A percentile compares a stretch with the other conserved stretches of the same genome.
Conservation (phyloP, 108 stramenopile genomes). For the Skeletonema menzelii region DNA sequence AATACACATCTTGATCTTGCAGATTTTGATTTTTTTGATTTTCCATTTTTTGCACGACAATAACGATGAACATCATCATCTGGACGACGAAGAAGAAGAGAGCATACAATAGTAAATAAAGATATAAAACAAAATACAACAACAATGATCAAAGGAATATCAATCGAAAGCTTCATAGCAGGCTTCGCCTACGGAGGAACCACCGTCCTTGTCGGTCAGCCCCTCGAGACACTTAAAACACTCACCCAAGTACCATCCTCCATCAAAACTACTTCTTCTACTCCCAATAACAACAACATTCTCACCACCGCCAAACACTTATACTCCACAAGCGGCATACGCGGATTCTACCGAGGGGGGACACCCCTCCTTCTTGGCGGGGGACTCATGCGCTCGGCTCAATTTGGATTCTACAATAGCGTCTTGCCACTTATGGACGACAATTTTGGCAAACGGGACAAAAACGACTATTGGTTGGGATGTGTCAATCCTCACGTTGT, state of each 20-base stretch:
- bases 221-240: slow-evolving; percentile 84
- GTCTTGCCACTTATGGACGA: slow-evolving; percentile 52
- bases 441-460: slow-evolving; percentile 16
- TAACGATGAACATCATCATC: no score
- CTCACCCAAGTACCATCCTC: slow-evolving; percentile 49
- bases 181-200: slow-evolving; percentile 84
- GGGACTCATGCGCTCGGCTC: slow-evolving; percentile 76
- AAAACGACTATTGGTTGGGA: slow-evolving; percentile 36
- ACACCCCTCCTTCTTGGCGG: slow-evolving; percentile 80
- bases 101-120: no score
- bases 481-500: slow-evolving; percentile 72
- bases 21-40: no score
- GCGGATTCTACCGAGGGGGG: slow-evolving; percentile 76
- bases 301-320: slow-evolving; percentile 50
- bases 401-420: slow-evolving; percentile 78
- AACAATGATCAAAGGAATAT: slow-evolving; percentile 20
- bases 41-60: no score
- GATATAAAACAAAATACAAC: not conserved
- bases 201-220: slow-evolving; percentile 84
- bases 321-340: slow-evolving; percentile 56
- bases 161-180: slow-evolving; percentile 64
- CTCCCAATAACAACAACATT: no score
- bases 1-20: no score
- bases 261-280: slow-evolving; percentile 18
- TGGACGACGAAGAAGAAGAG: no score